Evolutionary conservation across 208 protist species (phyloP).

Genomic region (Polymyxa betae): DNA sequence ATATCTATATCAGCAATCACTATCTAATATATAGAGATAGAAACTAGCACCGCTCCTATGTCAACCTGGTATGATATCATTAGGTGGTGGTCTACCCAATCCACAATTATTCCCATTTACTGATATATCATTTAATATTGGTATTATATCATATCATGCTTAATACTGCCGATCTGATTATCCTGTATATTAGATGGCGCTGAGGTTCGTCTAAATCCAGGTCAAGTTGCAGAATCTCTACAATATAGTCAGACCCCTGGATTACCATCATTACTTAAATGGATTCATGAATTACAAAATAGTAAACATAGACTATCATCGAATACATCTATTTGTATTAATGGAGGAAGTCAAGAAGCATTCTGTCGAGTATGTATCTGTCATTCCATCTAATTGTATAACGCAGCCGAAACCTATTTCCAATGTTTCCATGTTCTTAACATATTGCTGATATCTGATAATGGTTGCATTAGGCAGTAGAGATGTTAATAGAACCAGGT

Average conservation of each 20-base stretch:
- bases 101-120: conserved; percentile 20
- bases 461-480: not conserved
- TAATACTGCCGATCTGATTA: too few relatives aligned
- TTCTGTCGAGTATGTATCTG: too few relatives aligned
- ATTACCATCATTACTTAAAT: not conserved
- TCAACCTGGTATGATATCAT: conserved; percentile 44
- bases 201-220: not conserved
- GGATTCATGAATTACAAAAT: not conserved
- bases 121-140: not conserved
- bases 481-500: not conserved
- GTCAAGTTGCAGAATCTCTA: not conserved
- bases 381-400: too few relatives aligned
- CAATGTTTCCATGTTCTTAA: too few relatives aligned
- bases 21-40: too few relatives aligned
- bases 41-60: too few relatives aligned
- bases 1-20: too few relatives aligned
- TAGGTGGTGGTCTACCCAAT: conserved; percentile 9
- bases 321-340: not conserved
- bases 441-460: too few relatives aligned
- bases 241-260: conserved; percentile 24
- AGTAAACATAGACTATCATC: not conserved
- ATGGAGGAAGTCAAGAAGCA: not conserved
- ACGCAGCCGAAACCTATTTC: too few relatives aligned
- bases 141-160: too few relatives aligned
- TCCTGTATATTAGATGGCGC: too few relatives aligned